Base-by-base conservation (phyloP, 495 filamentous ascomycete species). In the Saxophila tyrrhenica region DNA sequence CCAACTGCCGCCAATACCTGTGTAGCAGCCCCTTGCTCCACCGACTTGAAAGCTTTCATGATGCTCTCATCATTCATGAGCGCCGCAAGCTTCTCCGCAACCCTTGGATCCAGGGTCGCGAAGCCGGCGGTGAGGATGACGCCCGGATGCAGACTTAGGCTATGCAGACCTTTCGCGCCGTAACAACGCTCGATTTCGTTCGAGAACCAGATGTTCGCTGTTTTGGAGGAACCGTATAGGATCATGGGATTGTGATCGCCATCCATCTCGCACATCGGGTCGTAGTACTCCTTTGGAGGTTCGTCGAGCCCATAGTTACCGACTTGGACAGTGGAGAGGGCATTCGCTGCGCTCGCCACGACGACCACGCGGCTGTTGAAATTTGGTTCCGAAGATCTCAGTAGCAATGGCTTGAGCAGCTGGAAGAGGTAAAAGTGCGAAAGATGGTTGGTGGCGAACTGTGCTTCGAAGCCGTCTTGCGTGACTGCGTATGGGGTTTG, bases 391-490 rank as follows among this genome's bases (percentile, higher is more conserved):
- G 70, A 65, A 22, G 63, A 64, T 15, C 64, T 54, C 11, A 77
- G 63, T 5, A 78, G 64, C 22, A 68, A 42, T 7, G 65, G 64
- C 54, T 69, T 66, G 19, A 79, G 70, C 1, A 73, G 68, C n/a
- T 71, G 51, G 61, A 77, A 75, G 20, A 80, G 63, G 17, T 75
- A 68, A 62, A 77, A 78, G 53, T 80, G 76, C 13, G 60, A 67
- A 1, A 78, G 65, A 56, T 79, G 72, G 59, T 80, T 79, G 0
- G 70, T 73, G 15, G 63, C 70, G 49, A 81, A 70, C 48, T 78
- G 59, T 2, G 17, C 57, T 53, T 79, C 75, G 52, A 74, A 62
- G 7, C 71, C 72, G 38, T 80, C 72, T 9, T 61, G 60, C 1
- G 70, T 77, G 1, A 67, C 65, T 0, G 8, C 25, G 35, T 61